Conservation (phyloP, 2,329 filamentous ascomycete genomes). For the Leptographium radiaticola region DNA sequence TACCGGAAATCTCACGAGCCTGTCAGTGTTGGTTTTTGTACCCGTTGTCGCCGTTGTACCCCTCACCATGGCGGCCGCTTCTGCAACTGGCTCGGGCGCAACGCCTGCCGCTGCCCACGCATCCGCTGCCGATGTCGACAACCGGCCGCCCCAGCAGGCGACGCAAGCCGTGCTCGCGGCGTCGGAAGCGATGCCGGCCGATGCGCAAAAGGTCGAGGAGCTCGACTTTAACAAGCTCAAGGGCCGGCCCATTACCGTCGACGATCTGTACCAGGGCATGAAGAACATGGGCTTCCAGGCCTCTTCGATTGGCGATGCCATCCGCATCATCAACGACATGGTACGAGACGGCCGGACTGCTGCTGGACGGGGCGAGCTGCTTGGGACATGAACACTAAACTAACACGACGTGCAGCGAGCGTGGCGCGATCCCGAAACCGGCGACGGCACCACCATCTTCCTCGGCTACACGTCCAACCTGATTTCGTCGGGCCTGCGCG, state of each 20-base stretch:
- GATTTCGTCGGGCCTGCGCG: constrained; percentile 87
- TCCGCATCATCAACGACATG: constrained; percentile 92
- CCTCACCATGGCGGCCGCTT: not conserved
- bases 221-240: constrained; percentile 82
- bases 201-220: constrained; percentile 71
- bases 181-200: constrained; percentile 69
- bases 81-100: not conserved
- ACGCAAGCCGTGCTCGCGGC: constrained; percentile 75
- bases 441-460: constrained; percentile 79
- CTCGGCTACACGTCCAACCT: constrained; percentile 96
- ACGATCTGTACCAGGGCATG: constrained; percentile 74
- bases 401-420: constrained; percentile 36
- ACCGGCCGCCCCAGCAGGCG: constrained; percentile 44
- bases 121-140: constrained; percentile 7
- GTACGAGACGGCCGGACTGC: constrained; percentile 33
- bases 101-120: not conserved
- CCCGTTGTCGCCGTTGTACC: not conserved
- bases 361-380: no score
- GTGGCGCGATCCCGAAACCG: constrained; percentile 70
- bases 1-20: not conserved
- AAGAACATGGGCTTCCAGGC: constrained; percentile 66
- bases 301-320: constrained; percentile 68
- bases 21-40: not conserved
- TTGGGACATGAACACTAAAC: no score
- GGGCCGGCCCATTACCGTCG: constrained; percentile 63